A percentile compares a stretch with the other conserved stretches of the same genome.
These are phyloP conservation scores for Fusarium sambucinum DNA, from an alignment of 2,329 filamentous ascomycete species.

Conservation along the genomic window DNA sequence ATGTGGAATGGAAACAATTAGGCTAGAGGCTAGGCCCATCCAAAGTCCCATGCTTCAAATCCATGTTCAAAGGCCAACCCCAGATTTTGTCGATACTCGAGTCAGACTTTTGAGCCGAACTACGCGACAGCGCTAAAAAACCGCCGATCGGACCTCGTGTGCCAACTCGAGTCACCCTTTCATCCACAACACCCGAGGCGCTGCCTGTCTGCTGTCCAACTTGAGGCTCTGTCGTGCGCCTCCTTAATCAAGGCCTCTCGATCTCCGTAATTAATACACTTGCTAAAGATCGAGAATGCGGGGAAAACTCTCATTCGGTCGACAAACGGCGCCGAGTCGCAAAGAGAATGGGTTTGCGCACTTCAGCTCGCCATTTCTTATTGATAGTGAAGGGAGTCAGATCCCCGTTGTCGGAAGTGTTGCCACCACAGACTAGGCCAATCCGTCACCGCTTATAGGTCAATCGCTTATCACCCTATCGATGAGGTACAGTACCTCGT, in stretches of 20 bases:
- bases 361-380: constrained; percentile 14
- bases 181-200: background rate
- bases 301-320: constrained; percentile 8
- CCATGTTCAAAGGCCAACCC: constrained; percentile 12
- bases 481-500: constrained; percentile 9
- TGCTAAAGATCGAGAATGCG: constrained; percentile 15
- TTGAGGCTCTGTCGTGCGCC: constrained; percentile 35
- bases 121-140: constrained; percentile 18
- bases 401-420: constrained; percentile 42
- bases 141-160: constrained; percentile 20
- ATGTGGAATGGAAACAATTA: background rate
- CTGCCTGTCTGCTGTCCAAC: constrained; percentile 3
- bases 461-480: constrained; percentile 39
- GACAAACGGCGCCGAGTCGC: constrained; percentile 16
- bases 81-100: constrained; percentile 21
- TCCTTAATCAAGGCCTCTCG: constrained; percentile 7
- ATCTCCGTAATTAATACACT: constrained; percentile 1
- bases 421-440: constrained; percentile 33
- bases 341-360: constrained; percentile 21
- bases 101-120: constrained; percentile 18
- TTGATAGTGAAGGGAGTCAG: constrained; percentile 36
- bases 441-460: constrained; percentile 35
- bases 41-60: background rate
- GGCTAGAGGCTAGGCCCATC: constrained; percentile 2
- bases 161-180: background rate